Evolutionary conservation across 495 filamentous ascomycete genomes (phyloP).

Genomic region (Podospora tetraspora): DNA sequence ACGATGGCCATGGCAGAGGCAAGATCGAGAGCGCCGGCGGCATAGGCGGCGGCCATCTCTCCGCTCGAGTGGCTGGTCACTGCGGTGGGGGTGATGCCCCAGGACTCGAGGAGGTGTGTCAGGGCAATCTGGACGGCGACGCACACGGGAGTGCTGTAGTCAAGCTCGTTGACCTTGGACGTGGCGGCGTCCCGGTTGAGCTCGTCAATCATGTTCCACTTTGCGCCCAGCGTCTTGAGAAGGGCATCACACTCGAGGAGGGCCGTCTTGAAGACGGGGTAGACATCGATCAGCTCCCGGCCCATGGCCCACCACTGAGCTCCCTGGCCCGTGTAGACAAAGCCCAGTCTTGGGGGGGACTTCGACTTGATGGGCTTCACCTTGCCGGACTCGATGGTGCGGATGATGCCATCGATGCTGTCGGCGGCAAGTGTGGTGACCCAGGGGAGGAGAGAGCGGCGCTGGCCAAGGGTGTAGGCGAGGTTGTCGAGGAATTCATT

Average conservation of each 20-base stretch:
- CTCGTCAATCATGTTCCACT: slow-evolving; percentile 29
- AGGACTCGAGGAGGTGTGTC: slow-evolving; percentile 47
- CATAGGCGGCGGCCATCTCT: slow-evolving; percentile 55
- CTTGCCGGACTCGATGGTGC: slow-evolving; percentile 20
- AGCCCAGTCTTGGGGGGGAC: slow-evolving; percentile 18
- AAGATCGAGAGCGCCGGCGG: slow-evolving; percentile 39
- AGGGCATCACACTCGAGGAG: slow-evolving; percentile 26
- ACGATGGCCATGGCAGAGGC: slow-evolving; percentile 45
- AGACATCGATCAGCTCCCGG: slow-evolving; percentile 36
- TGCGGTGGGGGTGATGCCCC: slow-evolving; percentile 45
- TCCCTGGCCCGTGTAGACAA: slow-evolving; percentile 44
- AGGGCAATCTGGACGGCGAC: slow-evolving; percentile 50
- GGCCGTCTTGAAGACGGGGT: slow-evolving; percentile 27
- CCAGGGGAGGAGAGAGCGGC: slow-evolving; percentile 32
- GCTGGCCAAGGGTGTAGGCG: slow-evolving; percentile 31
- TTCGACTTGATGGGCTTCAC: slow-evolving; percentile 15
- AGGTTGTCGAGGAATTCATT: slow-evolving; percentile 26
- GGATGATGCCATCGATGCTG: slow-evolving; percentile 12
- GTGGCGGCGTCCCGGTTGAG: slow-evolving; percentile 22
- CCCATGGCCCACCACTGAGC: slow-evolving; percentile 55
- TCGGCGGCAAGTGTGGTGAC: slow-evolving; percentile 13
- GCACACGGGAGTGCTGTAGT: slow-evolving; percentile 41
- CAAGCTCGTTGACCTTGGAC: slow-evolving; percentile 24
- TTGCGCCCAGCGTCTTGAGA: slow-evolving; percentile 30
- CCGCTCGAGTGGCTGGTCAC: slow-evolving; percentile 60